These are phyloP conservation scores for Hypoxylon crocopeplum DNA, from an alignment of 495 filamentous ascomycete species.

Conservation along the genomic window DNA sequence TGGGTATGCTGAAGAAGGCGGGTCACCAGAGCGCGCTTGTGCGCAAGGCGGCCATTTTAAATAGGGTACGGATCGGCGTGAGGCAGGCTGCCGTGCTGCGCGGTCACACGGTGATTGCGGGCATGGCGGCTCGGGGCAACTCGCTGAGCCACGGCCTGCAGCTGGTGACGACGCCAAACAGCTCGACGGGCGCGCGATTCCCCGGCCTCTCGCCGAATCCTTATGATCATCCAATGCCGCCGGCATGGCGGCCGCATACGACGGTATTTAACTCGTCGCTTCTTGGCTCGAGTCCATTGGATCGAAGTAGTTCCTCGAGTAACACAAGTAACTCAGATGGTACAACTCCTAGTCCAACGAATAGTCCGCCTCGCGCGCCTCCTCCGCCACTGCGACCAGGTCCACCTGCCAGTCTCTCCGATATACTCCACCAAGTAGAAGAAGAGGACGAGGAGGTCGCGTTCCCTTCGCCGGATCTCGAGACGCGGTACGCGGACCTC, in stretches of 20 bases:
- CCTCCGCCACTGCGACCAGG: neutral
- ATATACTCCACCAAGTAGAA: slow-evolving; percentile 7
- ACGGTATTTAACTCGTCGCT: slow-evolving; percentile 21
- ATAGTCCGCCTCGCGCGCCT: neutral
- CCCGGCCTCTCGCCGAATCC: slow-evolving; percentile 19
- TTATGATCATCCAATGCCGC: slow-evolving; percentile 20
- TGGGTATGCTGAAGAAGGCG: slow-evolving; percentile 24
- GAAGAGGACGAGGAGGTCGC: slow-evolving; percentile 45
- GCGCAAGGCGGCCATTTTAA: slow-evolving; percentile 64
- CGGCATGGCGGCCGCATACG: slow-evolving; percentile 34
- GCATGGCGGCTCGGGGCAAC: slow-evolving; percentile 33
- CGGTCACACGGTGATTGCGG: slow-evolving; percentile 34
- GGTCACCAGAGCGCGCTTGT: slow-evolving; percentile 46
- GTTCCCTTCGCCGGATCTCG: slow-evolving; percentile 53
- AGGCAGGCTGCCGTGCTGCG: slow-evolving; percentile 37
- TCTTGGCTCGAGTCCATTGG: neutral
- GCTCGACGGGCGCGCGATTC: slow-evolving; percentile 17
- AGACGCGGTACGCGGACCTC: slow-evolving; percentile 50
- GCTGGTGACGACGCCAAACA: slow-evolving; percentile 31
- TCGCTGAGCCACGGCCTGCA: slow-evolving; percentile 34
- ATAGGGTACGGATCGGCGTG: slow-evolving; percentile 53
- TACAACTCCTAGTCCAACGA: neutral
- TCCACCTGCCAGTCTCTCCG: neutral
- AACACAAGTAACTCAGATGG: neutral
- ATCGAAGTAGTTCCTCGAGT: neutral